Evolutionary conservation across 441 rosid species (phyloP).

Genomic region (Arabidopsis lyrata): DNA sequence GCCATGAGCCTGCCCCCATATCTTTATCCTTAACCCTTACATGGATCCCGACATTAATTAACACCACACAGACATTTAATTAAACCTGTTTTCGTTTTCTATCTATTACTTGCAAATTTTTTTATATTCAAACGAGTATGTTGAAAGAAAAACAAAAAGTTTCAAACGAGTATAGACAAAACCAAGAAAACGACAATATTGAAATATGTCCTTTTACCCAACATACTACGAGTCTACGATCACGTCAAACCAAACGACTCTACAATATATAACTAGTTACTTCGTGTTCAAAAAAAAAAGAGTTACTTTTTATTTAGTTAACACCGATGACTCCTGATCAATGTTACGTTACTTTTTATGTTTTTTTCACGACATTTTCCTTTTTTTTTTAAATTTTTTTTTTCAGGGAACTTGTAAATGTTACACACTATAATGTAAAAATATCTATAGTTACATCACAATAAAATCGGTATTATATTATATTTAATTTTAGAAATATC

Average conservation of each 20-base stretch:
- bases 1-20: constrained; percentile 24
- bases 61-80: constrained; percentile 7
- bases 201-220: constrained; percentile 5
- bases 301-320: not conserved
- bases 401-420: not conserved
- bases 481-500: not conserved
- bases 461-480: not conserved
- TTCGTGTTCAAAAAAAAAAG: no score
- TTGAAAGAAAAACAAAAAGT: not conserved
- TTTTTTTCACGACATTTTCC: not conserved
- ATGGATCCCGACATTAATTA: constrained; percentile 38
- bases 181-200: constrained; percentile 31
- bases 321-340: not conserved
- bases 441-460: not conserved
- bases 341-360: not conserved
- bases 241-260: constrained; percentile 20
- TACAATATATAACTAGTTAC: constrained; percentile 12
- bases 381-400: not conserved
- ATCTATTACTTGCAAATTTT: not conserved
- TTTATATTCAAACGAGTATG: constrained; percentile 4
- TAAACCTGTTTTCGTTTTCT: not conserved
- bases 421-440: not conserved
- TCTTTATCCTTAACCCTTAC: constrained; percentile 34
- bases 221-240: constrained; percentile 11
- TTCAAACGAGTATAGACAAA: constrained; percentile 30